These are phyloP conservation scores for Monoraphidium neglectum DNA, from an alignment of 139 green algal genomes.

Conservation along the genomic window DNA sequence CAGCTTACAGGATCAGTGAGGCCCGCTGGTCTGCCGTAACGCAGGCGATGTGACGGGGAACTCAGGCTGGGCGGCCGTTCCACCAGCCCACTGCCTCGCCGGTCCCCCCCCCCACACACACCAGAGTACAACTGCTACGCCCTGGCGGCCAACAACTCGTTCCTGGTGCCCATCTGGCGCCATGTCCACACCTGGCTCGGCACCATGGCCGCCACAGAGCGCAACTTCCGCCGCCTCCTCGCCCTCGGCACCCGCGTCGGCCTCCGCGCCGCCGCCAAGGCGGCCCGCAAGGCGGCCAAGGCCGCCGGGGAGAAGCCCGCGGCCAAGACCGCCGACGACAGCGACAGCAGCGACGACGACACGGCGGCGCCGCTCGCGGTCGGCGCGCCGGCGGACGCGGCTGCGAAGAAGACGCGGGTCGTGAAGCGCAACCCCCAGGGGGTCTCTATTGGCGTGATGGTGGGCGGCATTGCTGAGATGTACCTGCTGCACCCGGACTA, in stretches of 20 bases:
- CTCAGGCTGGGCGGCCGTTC: too few relatives aligned
- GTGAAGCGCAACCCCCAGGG: constrained; percentile 17
- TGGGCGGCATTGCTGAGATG: constrained; percentile 44
- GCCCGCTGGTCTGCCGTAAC: background rate
- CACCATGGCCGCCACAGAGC: constrained; percentile 13
- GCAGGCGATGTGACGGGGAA: too few relatives aligned
- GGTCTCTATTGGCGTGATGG: constrained; percentile 11
- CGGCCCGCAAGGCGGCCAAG: too few relatives aligned
- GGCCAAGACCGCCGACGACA: background rate
- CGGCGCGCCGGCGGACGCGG: background rate
- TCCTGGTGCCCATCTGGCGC: constrained; percentile 32
- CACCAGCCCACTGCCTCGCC: background rate
- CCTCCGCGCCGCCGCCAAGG: too few relatives aligned
- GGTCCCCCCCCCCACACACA: background rate
- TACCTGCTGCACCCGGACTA: constrained; percentile 10
- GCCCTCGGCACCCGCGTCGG: too few relatives aligned
- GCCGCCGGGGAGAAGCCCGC: too few relatives aligned
- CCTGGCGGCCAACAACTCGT: constrained; percentile 22
- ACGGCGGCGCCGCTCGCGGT: background rate
- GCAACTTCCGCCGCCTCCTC: constrained; percentile 6
- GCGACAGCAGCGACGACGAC: background rate
- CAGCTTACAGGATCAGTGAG: background rate
- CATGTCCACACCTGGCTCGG: constrained; percentile 33
- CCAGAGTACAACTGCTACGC: constrained; percentile 21
- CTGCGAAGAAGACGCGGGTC: background rate